Evolutionary conservation across 768 basidiomycete species (phyloP), one percentile per base, ranked within the genome.

Genomic region (Termitomyces sp.): DNA sequence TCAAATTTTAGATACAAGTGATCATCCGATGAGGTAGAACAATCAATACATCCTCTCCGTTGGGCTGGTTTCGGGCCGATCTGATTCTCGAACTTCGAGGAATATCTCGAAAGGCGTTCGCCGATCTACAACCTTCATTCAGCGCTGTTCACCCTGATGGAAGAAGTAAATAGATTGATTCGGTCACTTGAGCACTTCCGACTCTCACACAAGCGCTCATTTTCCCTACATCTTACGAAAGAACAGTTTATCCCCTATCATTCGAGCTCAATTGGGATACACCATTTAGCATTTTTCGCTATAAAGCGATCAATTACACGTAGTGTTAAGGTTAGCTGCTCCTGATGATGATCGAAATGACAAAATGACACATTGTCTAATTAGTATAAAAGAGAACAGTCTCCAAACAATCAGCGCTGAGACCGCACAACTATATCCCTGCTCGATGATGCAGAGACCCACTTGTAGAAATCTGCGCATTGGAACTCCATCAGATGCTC

Each of bases 391-490:
- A 43, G 49, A 50, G 37, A 28, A 50, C 37, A 28, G 12, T 26
- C 6, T 22, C 12, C 26, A n/a, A 38, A 9, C 37, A 6, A 19
- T 6, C 37, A 28, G 26, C 44, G 44, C 12, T 50, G 17, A 28
- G 49, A 50, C 37, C n/a, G 22, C 21, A 7, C 22, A 9, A n/a
- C 26, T 40, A 50, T 37, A 28, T 40, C 37, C 26, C 35, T 40
- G 49, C 12, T 26, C 7, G 10, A 38, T 37, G 28, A 84, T 86
- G 80, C 88, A 89, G 65, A 77, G 69, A 26, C 88, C 88, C 9
- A 90, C 89, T 22, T 85, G 83, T 70, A 76, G 75, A 24, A 74
- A 72, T 52, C 75, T 88, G 54, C 85, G 82, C 58, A 79, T 91
- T 57, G 74, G 83, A 61, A 78, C 80, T 24, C 77, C 84, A 22